A percentile compares a stretch with the other conserved stretches of the same genome.
These are phyloP conservation scores for Hemerocallis citrina DNA, from an alignment of 106 monocot species.

Conservation along the genomic window DNA sequence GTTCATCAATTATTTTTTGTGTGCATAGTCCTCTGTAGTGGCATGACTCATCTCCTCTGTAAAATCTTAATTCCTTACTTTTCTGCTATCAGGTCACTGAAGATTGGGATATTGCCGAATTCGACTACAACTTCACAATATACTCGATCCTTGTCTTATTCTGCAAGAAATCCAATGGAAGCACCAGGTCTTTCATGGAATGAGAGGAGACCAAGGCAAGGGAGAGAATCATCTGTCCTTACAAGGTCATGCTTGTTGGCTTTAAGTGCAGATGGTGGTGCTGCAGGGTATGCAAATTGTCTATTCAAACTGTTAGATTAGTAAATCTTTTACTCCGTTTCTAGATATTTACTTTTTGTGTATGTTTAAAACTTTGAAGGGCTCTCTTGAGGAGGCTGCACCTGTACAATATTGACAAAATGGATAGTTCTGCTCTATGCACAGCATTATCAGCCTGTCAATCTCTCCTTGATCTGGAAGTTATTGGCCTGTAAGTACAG, in stretches of 20 bases:
- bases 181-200: constrained; percentile 33
- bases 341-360: background rate
- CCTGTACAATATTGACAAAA: constrained; percentile 58
- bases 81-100: constrained; percentile 52
- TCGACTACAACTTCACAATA: constrained; percentile 8
- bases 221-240: constrained; percentile 53
- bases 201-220: constrained; percentile 31
- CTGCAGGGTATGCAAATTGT: constrained; percentile 49
- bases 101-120: constrained; percentile 47
- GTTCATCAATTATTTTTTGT: background rate
- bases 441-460: constrained; percentile 47
- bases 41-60: background rate
- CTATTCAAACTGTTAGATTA: background rate
- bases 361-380: constrained; percentile 43
- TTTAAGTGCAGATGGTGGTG: constrained; percentile 48
- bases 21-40: background rate
- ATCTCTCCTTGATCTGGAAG: constrained; percentile 55
- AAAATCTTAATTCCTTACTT: background rate
- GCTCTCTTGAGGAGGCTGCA: constrained; percentile 58
- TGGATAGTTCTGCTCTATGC: constrained; percentile 42
- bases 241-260: constrained; percentile 60
- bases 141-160: constrained; percentile 11
- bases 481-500: constrained; percentile 61
- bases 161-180: constrained; percentile 17
- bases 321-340: background rate